Evolutionary conservation across 345 rosid species (phyloP).

Genomic region (Luvunga scandens): DNA sequence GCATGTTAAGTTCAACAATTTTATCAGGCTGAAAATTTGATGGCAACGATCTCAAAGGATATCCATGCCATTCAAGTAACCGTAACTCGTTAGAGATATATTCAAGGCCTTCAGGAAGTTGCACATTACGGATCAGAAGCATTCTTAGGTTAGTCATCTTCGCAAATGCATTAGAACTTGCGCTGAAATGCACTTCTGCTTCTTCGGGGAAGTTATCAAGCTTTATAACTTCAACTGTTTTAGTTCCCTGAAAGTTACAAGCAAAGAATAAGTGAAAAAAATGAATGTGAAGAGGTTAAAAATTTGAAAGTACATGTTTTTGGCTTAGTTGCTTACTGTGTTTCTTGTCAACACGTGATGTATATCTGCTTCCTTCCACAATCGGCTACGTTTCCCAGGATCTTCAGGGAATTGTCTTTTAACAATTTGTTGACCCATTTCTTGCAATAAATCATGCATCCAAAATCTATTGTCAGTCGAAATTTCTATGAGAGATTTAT

Average conservation of each 20-base stretch:
- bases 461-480: accelerated
- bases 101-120: neutral
- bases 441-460: neutral
- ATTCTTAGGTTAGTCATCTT: neutral
- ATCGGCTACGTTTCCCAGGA: neutral
- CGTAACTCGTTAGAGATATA: too few relatives aligned
- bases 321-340: neutral
- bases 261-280: neutral
- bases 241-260: neutral
- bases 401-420: neutral
- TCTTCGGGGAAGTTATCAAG: neutral
- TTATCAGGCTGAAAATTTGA: too few relatives aligned
- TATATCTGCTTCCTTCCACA: neutral
- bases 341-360: neutral
- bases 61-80: too few relatives aligned
- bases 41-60: too few relatives aligned
- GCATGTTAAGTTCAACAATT: too few relatives aligned
- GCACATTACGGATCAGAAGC: neutral
- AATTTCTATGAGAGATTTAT: neutral
- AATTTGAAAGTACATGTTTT: neutral
- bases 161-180: neutral
- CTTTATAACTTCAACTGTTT: neutral
- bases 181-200: neutral
- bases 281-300: neutral
- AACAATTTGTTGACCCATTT: neutral